Conservation (phyloP, 345 rosid genomes). For the Murraya koenigii region DNA sequence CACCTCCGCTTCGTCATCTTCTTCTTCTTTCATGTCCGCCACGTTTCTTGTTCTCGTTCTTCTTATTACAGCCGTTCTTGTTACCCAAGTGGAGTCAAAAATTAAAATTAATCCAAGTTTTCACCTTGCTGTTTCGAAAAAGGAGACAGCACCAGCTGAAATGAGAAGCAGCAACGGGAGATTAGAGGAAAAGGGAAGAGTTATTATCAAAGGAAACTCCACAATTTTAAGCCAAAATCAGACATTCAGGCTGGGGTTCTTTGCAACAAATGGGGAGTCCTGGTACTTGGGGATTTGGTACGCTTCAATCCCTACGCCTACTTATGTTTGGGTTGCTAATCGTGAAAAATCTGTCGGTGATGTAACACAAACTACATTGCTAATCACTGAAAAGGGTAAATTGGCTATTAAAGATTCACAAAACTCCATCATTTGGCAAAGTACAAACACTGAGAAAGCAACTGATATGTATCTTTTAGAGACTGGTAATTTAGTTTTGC, state of each 20-base stretch:
- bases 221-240: slow-evolving; percentile 44
- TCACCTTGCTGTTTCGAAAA: background rate
- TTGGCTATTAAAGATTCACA: slow-evolving; percentile 37
- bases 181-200: slow-evolving; percentile 20
- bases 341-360: slow-evolving; percentile 38
- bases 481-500: slow-evolving; percentile 46
- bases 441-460: slow-evolving; percentile 29
- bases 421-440: slow-evolving; percentile 40
- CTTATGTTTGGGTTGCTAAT: slow-evolving; percentile 58
- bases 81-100: background rate
- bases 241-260: slow-evolving; percentile 53
- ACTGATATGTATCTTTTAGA: slow-evolving; percentile 29
- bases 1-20: background rate
- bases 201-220: slow-evolving; percentile 41
- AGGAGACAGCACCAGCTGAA: background rate
- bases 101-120: background rate
- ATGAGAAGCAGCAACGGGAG: slow-evolving; percentile 11
- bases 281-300: slow-evolving; percentile 59
- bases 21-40: background rate
- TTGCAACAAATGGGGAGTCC: slow-evolving; percentile 34
- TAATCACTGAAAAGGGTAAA: slow-evolving; percentile 28
- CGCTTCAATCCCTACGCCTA: slow-evolving; percentile 45
- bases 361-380: slow-evolving; percentile 20
- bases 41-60: slow-evolving; percentile 14
- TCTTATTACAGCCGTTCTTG: slow-evolving; percentile 20